Evolutionary conservation across 352 stramenopile species (phyloP).

Genomic region (Aphanomyces stellatus): DNA sequence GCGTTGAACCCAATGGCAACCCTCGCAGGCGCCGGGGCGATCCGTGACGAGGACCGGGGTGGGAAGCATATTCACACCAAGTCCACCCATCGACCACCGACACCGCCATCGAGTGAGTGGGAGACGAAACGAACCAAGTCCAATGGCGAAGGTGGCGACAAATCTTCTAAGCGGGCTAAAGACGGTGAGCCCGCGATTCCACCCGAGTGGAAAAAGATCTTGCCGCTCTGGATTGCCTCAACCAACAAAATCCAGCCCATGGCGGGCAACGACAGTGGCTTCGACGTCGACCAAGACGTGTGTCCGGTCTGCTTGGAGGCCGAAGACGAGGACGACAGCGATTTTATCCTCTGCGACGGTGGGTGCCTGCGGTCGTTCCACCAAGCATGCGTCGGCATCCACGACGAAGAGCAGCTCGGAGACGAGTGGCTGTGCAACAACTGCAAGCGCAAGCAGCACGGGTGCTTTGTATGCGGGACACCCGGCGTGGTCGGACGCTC

Average conservation of each 20-base stretch:
- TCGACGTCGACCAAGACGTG: constrained; percentile 55
- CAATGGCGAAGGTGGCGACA: no score
- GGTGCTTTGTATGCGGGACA: constrained; percentile 83
- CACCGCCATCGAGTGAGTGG: no score
- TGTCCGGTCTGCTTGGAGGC: constrained; percentile 73
- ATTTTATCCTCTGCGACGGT: constrained; percentile 91
- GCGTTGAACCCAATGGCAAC: no score
- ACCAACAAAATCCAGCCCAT: background rate
- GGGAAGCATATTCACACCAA: no score
- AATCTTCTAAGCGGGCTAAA: no score
- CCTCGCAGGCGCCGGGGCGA: no score
- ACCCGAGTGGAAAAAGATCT: no score
- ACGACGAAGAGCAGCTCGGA: constrained; percentile 33
- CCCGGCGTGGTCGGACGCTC: constrained; percentile 82
- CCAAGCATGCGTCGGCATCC: constrained; percentile 82
- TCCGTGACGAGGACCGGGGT: no score
- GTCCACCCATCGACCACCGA: no score
- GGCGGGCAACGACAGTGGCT: background rate
- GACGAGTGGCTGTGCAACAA: constrained; percentile 89
- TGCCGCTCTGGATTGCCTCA: constrained; percentile 5
- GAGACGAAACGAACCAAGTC: no score
- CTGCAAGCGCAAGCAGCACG: constrained; percentile 80
- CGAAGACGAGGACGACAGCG: constrained; percentile 65
- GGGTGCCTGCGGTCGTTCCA: constrained; percentile 89
- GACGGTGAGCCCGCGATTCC: no score